These are phyloP conservation scores for Glycyrrhiza uralensis DNA, from an alignment of 306 rosid genomes.

Conservation along the genomic window DNA sequence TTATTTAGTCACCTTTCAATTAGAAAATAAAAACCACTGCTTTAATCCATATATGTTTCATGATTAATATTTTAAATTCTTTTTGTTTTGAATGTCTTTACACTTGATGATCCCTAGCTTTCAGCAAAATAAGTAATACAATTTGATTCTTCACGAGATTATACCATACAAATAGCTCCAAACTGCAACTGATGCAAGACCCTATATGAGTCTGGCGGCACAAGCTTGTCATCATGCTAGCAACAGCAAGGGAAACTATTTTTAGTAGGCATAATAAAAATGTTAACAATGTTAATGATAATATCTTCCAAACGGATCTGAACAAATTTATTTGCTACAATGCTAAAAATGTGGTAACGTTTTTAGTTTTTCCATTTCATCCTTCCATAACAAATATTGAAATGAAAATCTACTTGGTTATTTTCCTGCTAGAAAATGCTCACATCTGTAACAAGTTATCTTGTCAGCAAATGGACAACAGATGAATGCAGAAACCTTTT, in stretches of 20 bases:
- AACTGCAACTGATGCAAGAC: neutral
- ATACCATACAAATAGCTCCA: neutral
- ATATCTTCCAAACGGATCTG: neutral
- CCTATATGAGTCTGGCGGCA: neutral
- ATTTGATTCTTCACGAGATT: neutral
- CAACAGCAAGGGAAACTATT: neutral
- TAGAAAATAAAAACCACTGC: neutral
- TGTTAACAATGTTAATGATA: neutral
- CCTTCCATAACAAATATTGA: neutral
- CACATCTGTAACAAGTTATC: neutral
- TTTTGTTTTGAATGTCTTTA: neutral
- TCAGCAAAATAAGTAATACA: neutral
- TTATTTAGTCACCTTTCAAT: no score
- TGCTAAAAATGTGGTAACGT: neutral
- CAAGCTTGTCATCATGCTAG: neutral
- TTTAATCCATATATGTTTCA: neutral
- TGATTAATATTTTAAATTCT: no score
- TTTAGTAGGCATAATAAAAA: neutral
- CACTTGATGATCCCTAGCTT: neutral
- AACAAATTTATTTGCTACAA: neutral
- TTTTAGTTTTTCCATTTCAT: neutral
- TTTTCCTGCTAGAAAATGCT: constrained; percentile 3
- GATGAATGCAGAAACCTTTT: neutral
- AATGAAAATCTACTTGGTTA: neutral
- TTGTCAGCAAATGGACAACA: neutral